Evolutionary conservation across 768 basidiomycete genomes (phyloP).

Genomic region (Trichaptum fuscoviolaceum): DNA sequence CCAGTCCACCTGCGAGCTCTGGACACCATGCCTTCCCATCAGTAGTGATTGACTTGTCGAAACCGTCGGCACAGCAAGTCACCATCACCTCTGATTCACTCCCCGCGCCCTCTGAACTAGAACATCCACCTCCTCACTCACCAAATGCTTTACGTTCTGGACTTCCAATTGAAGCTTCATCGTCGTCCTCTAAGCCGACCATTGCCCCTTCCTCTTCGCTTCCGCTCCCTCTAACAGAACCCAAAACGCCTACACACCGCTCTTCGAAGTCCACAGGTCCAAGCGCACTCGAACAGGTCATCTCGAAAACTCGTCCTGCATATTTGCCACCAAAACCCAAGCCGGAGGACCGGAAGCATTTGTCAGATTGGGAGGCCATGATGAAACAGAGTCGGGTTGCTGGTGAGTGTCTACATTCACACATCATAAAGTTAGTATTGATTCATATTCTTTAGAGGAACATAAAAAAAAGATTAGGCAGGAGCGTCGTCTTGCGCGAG

Average conservation of each 20-base stretch:
- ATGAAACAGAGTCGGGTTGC: slow-evolving; percentile 73
- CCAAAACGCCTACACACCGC: slow-evolving; percentile 32
- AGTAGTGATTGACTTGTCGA: slow-evolving; percentile 41
- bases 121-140: slow-evolving; percentile 8
- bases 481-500: slow-evolving; percentile 58
- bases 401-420: slow-evolving; percentile 40
- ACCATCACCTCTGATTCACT: slow-evolving; percentile 16
- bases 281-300: slow-evolving; percentile 69
- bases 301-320: slow-evolving; percentile 78
- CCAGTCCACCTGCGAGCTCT: background rate
- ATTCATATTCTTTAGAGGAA: slow-evolving; percentile 44
- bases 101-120: slow-evolving; percentile 11
- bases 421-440: background rate
- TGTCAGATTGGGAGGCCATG: slow-evolving; percentile 84
- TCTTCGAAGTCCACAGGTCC: slow-evolving; percentile 56
- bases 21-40: slow-evolving; percentile 28
- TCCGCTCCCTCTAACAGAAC: slow-evolving; percentile 10
- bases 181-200: slow-evolving; percentile 12
- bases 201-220: slow-evolving; percentile 17
- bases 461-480: slow-evolving; percentile 59
- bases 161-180: slow-evolving; percentile 18
- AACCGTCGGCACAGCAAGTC: slow-evolving; percentile 27
- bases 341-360: slow-evolving; percentile 76
- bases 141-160: slow-evolving; percentile 10
- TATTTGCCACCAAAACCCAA: slow-evolving; percentile 81